Conservation (phyloP, 108 stramenopile species). For the Cyclotella atomus region DNA sequence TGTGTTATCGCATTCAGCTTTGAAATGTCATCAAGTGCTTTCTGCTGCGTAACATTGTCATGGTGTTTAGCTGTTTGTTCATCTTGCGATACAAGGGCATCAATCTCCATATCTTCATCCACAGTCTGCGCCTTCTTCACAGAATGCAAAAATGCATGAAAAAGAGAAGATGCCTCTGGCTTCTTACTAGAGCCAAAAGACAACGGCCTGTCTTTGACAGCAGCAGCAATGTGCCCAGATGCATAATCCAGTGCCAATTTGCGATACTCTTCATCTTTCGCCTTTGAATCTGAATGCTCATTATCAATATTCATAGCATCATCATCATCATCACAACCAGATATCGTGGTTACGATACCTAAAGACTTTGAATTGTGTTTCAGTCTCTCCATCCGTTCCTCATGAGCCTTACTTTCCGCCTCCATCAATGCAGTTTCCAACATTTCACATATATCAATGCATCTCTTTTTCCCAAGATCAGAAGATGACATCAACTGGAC, state of each 20-base stretch:
- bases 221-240: slow-evolving; percentile 67
- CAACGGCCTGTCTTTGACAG: slow-evolving; percentile 59
- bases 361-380: slow-evolving; percentile 10
- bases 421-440: slow-evolving; percentile 68
- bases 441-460: slow-evolving; percentile 62
- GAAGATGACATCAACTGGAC: slow-evolving; percentile 59
- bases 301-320: background rate
- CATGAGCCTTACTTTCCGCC: slow-evolving; percentile 74
- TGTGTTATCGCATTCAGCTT: no score
- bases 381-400: slow-evolving; percentile 65
- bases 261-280: slow-evolving; percentile 78
- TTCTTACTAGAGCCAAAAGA: slow-evolving; percentile 14
- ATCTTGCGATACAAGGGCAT: background rate
- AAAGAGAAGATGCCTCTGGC: slow-evolving; percentile 51
- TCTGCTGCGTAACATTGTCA: background rate
- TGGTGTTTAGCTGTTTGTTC: background rate
- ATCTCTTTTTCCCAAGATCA: slow-evolving; percentile 48
- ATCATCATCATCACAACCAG: slow-evolving; percentile 9
- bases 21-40: slow-evolving; percentile 9
- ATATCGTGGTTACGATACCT: background rate
- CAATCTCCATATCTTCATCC: background rate
- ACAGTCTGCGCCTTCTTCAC: slow-evolving; percentile 31
- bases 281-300: slow-evolving; percentile 32
- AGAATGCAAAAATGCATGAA: slow-evolving; percentile 65
- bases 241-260: slow-evolving; percentile 77